Base-by-base conservation (phyloP, 1,139 yeast species). In the Kluyveromyces sp. region DNA sequence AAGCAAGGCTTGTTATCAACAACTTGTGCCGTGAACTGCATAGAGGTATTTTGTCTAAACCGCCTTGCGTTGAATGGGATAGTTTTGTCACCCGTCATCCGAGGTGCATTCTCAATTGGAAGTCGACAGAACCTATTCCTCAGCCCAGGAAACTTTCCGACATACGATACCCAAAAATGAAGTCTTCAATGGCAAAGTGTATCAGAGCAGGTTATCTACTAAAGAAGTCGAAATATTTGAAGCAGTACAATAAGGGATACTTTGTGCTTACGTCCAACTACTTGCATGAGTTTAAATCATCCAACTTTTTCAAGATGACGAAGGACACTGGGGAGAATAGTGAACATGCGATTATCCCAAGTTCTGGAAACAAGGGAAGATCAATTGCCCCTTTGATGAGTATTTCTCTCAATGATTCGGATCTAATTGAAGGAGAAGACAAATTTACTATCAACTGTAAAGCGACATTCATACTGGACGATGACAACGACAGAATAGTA, bases 211-310 rank as follows among this genome's bases (percentile, higher is more conserved):
- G 74, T 55, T 78, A 65, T 71, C 73, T 59, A 49, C 65, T 61
- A 55, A 81, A 69, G 71, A 82, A 72, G 56, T 75, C 84, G 12
- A 82, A 81, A 60, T 74, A 73, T 51, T 65, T 80, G 51, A 80
- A 80, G 60, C 78, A 75, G 41, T 81, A 80, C 60, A 73, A 78
- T 3, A 74, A 75, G 55, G 77, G 80, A 26, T 83, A 80, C 71
- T 83, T 78, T 54, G 84, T 83, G n/a, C 67, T 83, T 43, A 82
- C 92, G 2, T 76, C 85, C 54, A 79, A 78, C 54, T 82, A 71
- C 50, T 64, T 83, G 35, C 92, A 82, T 61, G 92, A 83, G 58
- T 83, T 82, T 63, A 79, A 77, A 57, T 69, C 80, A 2, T 67
- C 74, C 33, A 83, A 82, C 58, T 68, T 85, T 34, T 75, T 75